Evolutionary conservation across 768 basidiomycete genomes (phyloP), one percentile per base, ranked within the genome.

Genomic region (Coprinopsis sp.): DNA sequence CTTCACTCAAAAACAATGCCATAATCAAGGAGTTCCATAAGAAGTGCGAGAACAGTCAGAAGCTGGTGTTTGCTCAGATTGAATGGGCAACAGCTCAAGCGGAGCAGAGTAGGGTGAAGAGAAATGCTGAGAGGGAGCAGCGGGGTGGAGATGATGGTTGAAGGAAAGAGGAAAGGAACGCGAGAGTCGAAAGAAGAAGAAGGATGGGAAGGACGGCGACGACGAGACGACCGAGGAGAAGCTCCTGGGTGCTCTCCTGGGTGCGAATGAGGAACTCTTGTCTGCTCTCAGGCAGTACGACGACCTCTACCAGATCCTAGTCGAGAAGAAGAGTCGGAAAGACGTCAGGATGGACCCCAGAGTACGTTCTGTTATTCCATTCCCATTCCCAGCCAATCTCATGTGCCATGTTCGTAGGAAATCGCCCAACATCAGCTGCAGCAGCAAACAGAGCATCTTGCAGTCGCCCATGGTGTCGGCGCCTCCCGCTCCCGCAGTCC

Each of bases 1-100:
- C 87, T 44, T 82, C 88, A 42, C 61, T 92, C 40, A 74, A 70
- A 58, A 74, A 67, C 54, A 76, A 76, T 60, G 74, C 76, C 6
- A 71, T 93, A 37, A 85, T 92, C 60, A 73, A 95, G 91, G 92
- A 94, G 66, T 93, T 92, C 57, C 79, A 88, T 55, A 57, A 63
- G 13, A 88, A 89, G 58, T 92, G 91, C 60, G 75, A 79, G 24
- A 73, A 78, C 3, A 91, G 89, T 2, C 90, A 91, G 63, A 91
- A 92, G 50, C 75, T 93, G 10, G 80, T 95, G 22, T 84, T 73
- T 52, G 82, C 85, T 10, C 92, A 94, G 64, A 92, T 96, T 55
- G 82, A 87, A 6, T 95, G 93, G 92, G 93, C 93, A 3, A 77
- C 82, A 18, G 82, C 90, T 1, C 78, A 83, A 12, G 91, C 91